Percentiles rank a stretch among this genome's conserved stretches.
Conservation (phyloP, 345 rosid genomes). For the Sisymbrium irio region DNA sequence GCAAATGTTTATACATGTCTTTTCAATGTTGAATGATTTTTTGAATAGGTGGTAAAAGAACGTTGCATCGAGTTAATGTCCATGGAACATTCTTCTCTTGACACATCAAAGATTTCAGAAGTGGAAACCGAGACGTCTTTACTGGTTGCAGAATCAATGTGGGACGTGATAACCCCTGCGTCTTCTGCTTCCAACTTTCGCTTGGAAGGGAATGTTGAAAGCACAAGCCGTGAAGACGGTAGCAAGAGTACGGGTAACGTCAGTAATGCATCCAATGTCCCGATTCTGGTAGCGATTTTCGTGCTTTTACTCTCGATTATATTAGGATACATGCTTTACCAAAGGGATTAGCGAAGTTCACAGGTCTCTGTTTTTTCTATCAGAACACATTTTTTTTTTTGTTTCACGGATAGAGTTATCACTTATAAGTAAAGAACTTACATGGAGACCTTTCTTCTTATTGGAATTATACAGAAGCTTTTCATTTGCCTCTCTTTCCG, state of each 20-base stretch:
- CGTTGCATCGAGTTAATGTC: slow-evolving; percentile 83
- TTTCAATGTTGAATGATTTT: neutral
- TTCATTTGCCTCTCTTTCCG: neutral
- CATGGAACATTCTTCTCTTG: slow-evolving; percentile 53
- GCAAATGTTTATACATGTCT: neutral
- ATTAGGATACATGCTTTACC: slow-evolving; percentile 47
- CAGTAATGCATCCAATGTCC: slow-evolving; percentile 15
- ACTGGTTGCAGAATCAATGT: slow-evolving; percentile 49
- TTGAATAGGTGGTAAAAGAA: slow-evolving; percentile 64
- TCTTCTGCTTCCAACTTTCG: slow-evolving; percentile 24
- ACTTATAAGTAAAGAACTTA: neutral
- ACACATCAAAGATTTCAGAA: slow-evolving; percentile 49
- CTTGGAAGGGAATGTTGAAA: slow-evolving; percentile 30
- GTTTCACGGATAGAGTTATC: neutral
- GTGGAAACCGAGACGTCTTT: slow-evolving; percentile 56
- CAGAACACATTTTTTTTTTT: slow-evolving; percentile 6
- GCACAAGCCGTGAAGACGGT: slow-evolving; percentile 8
- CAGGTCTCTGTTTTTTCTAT: neutral
- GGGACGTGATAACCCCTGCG: slow-evolving; percentile 52
- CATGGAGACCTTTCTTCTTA: neutral
- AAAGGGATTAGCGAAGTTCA: slow-evolving; percentile 20
- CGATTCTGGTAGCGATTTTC: slow-evolving; percentile 43
- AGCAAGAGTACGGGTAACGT: neutral
- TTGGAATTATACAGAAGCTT: neutral
- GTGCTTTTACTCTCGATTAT: slow-evolving; percentile 53